Percentiles rank a stretch among this genome's conserved stretches.
phyloP scores from a whole-genome alignment of 2,329 filamentous ascomycete genomes.

The Trichoderma sp. region DNA sequence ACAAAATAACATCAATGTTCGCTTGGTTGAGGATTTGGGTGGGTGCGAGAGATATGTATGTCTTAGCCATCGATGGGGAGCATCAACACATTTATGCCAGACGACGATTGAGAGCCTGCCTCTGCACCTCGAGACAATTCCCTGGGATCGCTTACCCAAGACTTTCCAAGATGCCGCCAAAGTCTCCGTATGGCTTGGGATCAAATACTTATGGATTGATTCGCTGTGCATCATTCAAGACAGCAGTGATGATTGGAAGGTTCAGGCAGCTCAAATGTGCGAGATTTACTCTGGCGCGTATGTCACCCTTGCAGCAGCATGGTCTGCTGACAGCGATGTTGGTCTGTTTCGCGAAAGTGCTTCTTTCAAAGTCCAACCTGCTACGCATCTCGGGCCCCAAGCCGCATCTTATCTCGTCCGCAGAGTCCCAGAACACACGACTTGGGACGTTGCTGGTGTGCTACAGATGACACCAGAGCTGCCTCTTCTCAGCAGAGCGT shows the following conservation, averaged over 20 bases:
- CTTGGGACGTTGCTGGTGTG: neutral
- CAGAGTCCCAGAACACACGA: slow-evolving; percentile 11
- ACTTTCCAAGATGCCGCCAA: slow-evolving; percentile 6
- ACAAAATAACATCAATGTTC: neutral
- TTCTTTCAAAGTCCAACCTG: neutral
- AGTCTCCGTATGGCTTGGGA: neutral
- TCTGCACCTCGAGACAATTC: neutral
- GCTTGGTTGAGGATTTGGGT: slow-evolving; percentile 9
- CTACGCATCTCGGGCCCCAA: neutral
- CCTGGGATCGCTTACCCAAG: slow-evolving; percentile 11
- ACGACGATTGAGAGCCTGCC: neutral
- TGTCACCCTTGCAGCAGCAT: slow-evolving; percentile 15
- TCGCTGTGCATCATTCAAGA: slow-evolving; percentile 31
- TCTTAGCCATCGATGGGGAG: slow-evolving; percentile 20
- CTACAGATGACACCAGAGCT: slow-evolving; percentile 10
- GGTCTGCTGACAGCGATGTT: slow-evolving; percentile 6
- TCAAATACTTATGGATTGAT: slow-evolving; percentile 30
- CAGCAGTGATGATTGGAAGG: slow-evolving; percentile 24
- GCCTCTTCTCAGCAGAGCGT: slow-evolving; percentile 16
- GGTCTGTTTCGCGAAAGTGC: neutral
- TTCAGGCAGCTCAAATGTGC: slow-evolving; percentile 23
- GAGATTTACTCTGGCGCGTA: slow-evolving; percentile 23
- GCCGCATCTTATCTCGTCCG: neutral
- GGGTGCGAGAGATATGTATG: slow-evolving; percentile 18
- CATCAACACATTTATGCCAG: slow-evolving; percentile 13